Evolutionary conservation across 2,329 filamentous ascomycete species (phyloP).

Genomic region (Aureobasidium vineae): DNA sequence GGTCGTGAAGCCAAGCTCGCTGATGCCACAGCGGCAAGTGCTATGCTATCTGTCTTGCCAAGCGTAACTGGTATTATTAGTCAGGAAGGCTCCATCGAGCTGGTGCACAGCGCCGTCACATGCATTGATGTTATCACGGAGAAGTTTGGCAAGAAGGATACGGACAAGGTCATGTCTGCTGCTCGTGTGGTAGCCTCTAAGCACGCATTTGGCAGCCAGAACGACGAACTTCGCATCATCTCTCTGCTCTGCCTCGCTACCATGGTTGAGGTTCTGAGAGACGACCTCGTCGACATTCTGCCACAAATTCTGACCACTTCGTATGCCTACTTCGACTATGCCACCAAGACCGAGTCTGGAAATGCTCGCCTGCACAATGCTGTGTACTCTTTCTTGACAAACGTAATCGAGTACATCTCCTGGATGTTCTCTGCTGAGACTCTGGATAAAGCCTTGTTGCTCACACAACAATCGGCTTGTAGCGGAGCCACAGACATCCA

Average conservation of each 20-base stretch:
- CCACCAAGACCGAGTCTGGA: conserved; percentile 54
- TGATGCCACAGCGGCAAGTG: conserved; percentile 65
- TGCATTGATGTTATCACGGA: conserved; percentile 93
- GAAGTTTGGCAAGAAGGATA: conserved; percentile 91
- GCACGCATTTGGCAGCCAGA: conserved; percentile 71
- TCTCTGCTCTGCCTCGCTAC: conserved; percentile 88
- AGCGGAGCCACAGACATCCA: conserved; percentile 25
- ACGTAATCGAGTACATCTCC: conserved; percentile 77
- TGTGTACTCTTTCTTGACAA: conserved; percentile 73
- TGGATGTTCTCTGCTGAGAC: conserved; percentile 82
- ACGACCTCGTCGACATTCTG: conserved; percentile 79
- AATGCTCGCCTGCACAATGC: conserved; percentile 74
- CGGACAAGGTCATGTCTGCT: conserved; percentile 70
- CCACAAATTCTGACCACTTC: conserved; percentile 71
- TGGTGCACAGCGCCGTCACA: conserved; percentile 81
- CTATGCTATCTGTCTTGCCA: conserved; percentile 74
- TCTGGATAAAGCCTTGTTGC: conserved; percentile 66
- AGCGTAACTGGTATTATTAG: conserved; percentile 74
- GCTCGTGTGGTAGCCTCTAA: conserved; percentile 73
- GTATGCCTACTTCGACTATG: conserved; percentile 67
- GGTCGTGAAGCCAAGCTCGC: conserved; percentile 70
- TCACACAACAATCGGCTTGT: conserved; percentile 68
- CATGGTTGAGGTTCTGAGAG: conserved; percentile 81
- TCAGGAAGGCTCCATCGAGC: conserved; percentile 66
- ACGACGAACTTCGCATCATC: conserved; percentile 72